Conservation (phyloP, 2,329 filamentous ascomycete species). For the Fonsecaea pedrosoi region DNA sequence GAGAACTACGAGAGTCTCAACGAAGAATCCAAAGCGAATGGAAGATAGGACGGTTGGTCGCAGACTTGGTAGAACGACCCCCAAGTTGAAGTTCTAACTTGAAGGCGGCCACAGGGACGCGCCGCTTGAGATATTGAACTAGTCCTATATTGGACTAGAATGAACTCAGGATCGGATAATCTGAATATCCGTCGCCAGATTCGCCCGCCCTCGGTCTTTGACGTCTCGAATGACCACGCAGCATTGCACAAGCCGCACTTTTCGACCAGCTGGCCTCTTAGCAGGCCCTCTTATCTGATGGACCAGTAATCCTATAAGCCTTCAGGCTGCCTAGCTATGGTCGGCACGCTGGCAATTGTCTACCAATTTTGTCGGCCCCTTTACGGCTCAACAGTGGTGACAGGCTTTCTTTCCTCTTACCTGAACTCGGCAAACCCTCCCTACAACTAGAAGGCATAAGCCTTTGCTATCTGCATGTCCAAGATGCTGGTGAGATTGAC, state of each 20-base stretch:
- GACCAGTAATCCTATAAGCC: background rate
- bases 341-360: background rate
- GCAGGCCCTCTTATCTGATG: background rate
- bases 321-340: background rate
- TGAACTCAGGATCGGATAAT: background rate
- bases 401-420: background rate
- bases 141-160: conserved; percentile 8
- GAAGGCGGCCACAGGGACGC: conserved; percentile 27
- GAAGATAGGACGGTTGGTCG: background rate
- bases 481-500: background rate
- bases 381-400: background rate
- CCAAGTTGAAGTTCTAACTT: conserved; percentile 5
- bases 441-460: background rate
- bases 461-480: background rate
- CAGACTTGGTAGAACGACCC: background rate
- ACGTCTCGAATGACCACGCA: conserved; percentile 1
- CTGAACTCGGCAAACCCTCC: background rate
- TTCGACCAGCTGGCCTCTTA: background rate
- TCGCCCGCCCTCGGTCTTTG: background rate
- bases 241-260: background rate
- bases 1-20: background rate
- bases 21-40: background rate
- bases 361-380: background rate
- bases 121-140: conserved; percentile 16
- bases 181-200: background rate